These are phyloP conservation scores for Russula vinacea DNA, from an alignment of 768 basidiomycete genomes.

Conservation along the genomic window DNA sequence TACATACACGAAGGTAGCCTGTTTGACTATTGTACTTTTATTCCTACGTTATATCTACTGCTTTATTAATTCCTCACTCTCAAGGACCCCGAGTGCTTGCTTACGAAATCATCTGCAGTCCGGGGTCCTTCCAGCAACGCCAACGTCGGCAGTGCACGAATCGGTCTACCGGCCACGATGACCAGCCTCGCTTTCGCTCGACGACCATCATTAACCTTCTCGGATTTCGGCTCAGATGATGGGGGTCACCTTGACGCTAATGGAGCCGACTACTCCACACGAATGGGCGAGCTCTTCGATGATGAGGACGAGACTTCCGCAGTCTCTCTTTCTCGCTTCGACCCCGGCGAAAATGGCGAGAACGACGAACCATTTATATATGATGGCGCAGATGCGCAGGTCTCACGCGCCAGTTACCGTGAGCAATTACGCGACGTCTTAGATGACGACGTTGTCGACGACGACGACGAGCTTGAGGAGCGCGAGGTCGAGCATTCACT, in stretches of 20 bases:
- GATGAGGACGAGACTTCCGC: conserved; percentile 35
- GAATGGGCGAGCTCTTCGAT: conserved; percentile 64
- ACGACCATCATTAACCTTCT: conserved; percentile 36
- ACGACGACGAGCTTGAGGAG: conserved; percentile 37
- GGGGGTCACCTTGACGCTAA: conserved; percentile 44
- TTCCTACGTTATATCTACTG: conserved; percentile 29
- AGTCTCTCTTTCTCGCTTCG: conserved; percentile 12
- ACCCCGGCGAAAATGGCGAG: conserved; percentile 36
- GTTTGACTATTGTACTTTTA: conserved; percentile 28
- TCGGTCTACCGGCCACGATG: conserved; percentile 14
- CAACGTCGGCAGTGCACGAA: neutral
- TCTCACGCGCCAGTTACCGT: conserved; percentile 52
- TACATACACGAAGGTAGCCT: neutral
- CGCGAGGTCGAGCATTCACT: conserved; percentile 48
- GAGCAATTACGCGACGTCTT: conserved; percentile 71
- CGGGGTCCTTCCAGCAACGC: neutral
- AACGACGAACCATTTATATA: conserved; percentile 67
- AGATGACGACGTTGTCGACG: conserved; percentile 56
- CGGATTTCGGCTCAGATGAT: conserved; percentile 42
- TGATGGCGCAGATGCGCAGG: conserved; percentile 60
- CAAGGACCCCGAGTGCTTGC: neutral
- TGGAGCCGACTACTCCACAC: conserved; percentile 59
- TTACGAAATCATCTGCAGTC: neutral
- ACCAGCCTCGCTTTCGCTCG: conserved; percentile 13
- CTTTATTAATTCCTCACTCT: conserved; percentile 13